These are phyloP conservation scores for Xylaria sp. DNA, from an alignment of 2,329 filamentous ascomycete species.

Conservation along the genomic window DNA sequence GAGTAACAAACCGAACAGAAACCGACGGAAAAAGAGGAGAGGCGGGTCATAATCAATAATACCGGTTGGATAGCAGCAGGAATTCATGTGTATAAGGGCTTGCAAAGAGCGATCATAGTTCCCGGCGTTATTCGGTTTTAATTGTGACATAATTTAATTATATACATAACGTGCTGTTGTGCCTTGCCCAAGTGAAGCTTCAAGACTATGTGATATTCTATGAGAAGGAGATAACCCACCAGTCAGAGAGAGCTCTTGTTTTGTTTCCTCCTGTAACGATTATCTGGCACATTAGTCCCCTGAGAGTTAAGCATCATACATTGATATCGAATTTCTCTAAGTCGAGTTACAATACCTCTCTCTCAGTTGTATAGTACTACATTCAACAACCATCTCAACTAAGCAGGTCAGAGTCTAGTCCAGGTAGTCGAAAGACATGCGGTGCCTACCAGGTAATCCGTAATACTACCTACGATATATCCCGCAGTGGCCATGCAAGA, in stretches of 20 bases:
- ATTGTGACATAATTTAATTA: background rate
- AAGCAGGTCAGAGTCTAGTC: too few relatives aligned
- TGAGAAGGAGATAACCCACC: too few relatives aligned
- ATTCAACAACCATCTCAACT: too few relatives aligned
- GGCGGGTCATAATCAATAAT: slow-evolving; percentile 22
- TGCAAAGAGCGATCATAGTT: background rate
- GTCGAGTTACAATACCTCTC: too few relatives aligned
- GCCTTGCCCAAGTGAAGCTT: background rate
- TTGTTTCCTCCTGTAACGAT: background rate
- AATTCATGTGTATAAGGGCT: background rate
- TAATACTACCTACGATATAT: too few relatives aligned
- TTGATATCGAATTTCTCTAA: too few relatives aligned
- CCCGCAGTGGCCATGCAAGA: background rate
- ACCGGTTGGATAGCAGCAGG: background rate
- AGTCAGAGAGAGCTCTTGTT: too few relatives aligned
- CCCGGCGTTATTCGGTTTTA: background rate
- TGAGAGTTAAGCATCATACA: too few relatives aligned
- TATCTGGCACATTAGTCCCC: background rate
- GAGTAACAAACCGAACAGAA: slow-evolving; percentile 16
- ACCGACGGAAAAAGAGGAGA: slow-evolving; percentile 33
- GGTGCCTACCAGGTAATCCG: too few relatives aligned
- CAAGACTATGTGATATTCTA: too few relatives aligned
- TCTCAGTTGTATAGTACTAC: too few relatives aligned
- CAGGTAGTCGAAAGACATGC: too few relatives aligned
- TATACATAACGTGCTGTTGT: background rate